Percentiles rank a stretch among this genome's conserved stretches.
These are phyloP conservation scores for Sphaerulina musiva DNA, from an alignment of 2,329 filamentous ascomycete species.

Conservation along the genomic window DNA sequence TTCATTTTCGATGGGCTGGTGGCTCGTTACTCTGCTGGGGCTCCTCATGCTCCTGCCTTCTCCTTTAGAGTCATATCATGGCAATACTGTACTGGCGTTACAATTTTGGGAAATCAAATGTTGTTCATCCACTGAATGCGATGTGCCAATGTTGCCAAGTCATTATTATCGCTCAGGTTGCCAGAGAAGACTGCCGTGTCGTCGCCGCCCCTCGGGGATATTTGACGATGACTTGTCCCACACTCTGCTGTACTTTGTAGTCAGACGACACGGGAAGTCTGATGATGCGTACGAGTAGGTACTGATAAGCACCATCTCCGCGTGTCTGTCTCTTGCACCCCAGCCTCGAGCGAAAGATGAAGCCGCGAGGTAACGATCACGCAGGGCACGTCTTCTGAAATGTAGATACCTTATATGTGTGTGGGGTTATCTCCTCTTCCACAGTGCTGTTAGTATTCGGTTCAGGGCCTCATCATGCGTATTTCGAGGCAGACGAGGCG, in stretches of 20 bases:
- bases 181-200: background rate
- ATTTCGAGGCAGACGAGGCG: too few species aligned
- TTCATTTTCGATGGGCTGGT: constrained; percentile 4
- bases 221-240: background rate
- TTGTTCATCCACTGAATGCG: background rate
- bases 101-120: constrained; percentile 6
- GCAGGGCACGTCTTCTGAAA: too few species aligned
- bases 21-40: constrained; percentile 6
- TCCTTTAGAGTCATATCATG: constrained; percentile 12
- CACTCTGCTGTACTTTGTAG: background rate
- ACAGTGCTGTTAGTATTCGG: too few species aligned
- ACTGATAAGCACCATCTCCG: too few species aligned
- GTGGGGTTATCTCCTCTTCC: too few species aligned
- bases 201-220: background rate
- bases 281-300: too few species aligned
- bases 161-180: background rate
- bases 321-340: too few species aligned
- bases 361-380: too few species aligned
- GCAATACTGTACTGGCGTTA: constrained; percentile 13
- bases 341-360: too few species aligned
- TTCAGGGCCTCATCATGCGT: too few species aligned
- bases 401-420: too few species aligned
- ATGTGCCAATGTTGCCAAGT: background rate
- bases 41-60: constrained; percentile 2
- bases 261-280: too few species aligned